Conservation (phyloP, 2,329 filamentous ascomycete genomes). For the Colletotrichum lentis region DNA sequence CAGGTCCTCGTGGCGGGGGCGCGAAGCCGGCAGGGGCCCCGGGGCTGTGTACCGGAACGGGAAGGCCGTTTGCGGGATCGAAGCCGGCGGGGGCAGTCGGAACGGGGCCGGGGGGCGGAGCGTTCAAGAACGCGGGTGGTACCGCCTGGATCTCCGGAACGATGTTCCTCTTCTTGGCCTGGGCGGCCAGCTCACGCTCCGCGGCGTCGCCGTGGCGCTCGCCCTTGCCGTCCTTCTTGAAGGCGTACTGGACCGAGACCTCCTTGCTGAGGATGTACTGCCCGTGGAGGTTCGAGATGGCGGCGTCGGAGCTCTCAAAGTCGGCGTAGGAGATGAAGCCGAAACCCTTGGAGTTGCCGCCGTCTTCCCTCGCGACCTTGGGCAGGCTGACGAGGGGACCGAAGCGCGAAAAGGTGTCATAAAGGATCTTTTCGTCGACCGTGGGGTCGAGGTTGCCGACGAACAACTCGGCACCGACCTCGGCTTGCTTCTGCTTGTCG, state of each 20-base stretch:
- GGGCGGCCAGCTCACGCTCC: conserved; percentile 87
- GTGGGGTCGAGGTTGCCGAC: conserved; percentile 93
- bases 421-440: conserved; percentile 95
- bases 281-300: conserved; percentile 90
- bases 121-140: conserved; percentile 73
- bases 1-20: conserved; percentile 47
- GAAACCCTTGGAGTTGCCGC: conserved; percentile 90
- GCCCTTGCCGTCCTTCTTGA: conserved; percentile 98
- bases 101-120: conserved; percentile 41
- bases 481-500: conserved; percentile 91
- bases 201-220: conserved; percentile 95
- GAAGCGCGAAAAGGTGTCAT: conserved; percentile 93
- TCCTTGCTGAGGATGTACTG: conserved; percentile 98
- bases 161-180: conserved; percentile 94
- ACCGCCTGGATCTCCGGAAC: conserved; percentile 80
- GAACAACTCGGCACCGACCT: conserved; percentile 96
- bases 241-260: conserved; percentile 95
- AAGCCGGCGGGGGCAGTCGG: conserved; percentile 46
- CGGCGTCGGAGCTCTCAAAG: conserved; percentile 93
- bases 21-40: conserved; percentile 50
- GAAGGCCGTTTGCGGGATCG: conserved; percentile 46
- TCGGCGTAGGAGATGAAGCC: conserved; percentile 93
- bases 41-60: conserved; percentile 34
- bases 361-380: conserved; percentile 91
- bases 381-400: conserved; percentile 84